Evolutionary conservation across 2,329 filamentous ascomycete genomes (phyloP).

Genomic region (Hysterium pulicare): DNA sequence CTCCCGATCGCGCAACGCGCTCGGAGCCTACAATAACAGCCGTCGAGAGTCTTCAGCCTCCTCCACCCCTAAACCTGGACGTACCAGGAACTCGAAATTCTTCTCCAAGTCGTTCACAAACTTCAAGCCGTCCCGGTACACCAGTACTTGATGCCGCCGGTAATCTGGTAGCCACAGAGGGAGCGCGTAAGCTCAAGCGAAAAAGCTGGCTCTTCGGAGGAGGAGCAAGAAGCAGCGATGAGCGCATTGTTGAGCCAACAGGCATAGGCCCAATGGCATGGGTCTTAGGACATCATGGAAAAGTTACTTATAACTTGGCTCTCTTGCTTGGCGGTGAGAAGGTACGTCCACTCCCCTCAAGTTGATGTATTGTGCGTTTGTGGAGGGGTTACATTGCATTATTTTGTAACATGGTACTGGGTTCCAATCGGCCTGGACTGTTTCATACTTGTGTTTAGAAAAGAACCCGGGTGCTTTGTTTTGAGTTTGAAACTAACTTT

Average conservation of each 20-base stretch:
- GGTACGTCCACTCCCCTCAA: constrained; percentile 32
- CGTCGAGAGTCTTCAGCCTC: constrained; percentile 14
- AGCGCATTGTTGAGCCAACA: constrained; percentile 12
- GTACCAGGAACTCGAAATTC: constrained; percentile 20
- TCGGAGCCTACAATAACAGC: constrained; percentile 20
- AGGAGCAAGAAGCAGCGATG: constrained; percentile 20
- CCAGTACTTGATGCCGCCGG: background rate
- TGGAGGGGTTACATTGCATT: too few species aligned
- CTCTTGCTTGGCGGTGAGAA: constrained; percentile 51
- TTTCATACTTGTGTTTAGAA: background rate
- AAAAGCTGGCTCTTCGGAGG: constrained; percentile 34
- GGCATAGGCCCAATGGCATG: constrained; percentile 46
- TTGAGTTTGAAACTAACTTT: background rate
- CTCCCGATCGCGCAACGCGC: constrained; percentile 15
- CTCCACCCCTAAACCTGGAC: constrained; percentile 18
- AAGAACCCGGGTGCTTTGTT: background rate
- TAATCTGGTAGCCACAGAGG: too few species aligned
- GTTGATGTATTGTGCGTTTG: background rate
- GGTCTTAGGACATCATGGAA: constrained; percentile 57
- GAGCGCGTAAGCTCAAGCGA: constrained; percentile 34
- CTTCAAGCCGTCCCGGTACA: constrained; percentile 9
- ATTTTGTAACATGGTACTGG: too few species aligned
- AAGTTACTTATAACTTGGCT: constrained; percentile 54
- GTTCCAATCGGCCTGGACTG: background rate
- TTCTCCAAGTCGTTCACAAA: constrained; percentile 19